Evolutionary conservation across 345 rosid genomes (phyloP), one percentile per base, ranked within the genome.

Genomic region (Geranium rotundifolium): DNA sequence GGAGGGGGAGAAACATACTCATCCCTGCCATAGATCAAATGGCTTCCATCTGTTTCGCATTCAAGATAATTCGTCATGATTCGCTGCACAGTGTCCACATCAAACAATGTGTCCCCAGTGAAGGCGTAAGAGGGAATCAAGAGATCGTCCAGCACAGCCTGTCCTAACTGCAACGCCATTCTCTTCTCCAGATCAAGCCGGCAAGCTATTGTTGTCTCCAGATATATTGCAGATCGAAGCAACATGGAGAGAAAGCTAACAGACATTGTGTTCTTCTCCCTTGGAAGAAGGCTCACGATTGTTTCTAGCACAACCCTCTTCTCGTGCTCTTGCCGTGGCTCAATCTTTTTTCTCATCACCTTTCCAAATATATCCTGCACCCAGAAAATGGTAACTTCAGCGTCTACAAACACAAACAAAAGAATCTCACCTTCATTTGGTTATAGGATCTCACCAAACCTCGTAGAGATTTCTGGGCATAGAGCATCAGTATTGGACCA

Each of bases 401-500:
- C 31, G 20, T 57, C 4, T 4, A 57, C 4, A 19, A 17, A 56
- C 23, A 57, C 14, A 57, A 19, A 19, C 5, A 7, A 57, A 8
- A 57, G 52, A 10, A 46, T 7, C 12, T 46, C 10, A n/a, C 66
- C 27, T 57, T 58, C 62, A 66, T 66, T 59, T 59, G 76, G 49
- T 69, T 57, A 59, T 34, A 34, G 71, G 61, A 71, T 68, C 98
- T 85, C 77, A 92, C 98, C 97, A 92, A 79, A 56, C 97, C 97
- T 75, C 99, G 83, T 19, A 92, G 90, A 54, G 96, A 83, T 71
- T 85, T 92, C 71, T 89, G 95, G 9, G 96, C 96, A 63, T 87
- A 92, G 49, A 92, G 95, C 97, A 92, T 92, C 29, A 92, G 87
- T 41, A 92, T 80, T 19, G 96, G 99, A 56, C 91, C 99, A 66